Evolutionary conservation across 2,329 filamentous ascomycete species (phyloP).

Genomic region (Aschersonia sp.): DNA sequence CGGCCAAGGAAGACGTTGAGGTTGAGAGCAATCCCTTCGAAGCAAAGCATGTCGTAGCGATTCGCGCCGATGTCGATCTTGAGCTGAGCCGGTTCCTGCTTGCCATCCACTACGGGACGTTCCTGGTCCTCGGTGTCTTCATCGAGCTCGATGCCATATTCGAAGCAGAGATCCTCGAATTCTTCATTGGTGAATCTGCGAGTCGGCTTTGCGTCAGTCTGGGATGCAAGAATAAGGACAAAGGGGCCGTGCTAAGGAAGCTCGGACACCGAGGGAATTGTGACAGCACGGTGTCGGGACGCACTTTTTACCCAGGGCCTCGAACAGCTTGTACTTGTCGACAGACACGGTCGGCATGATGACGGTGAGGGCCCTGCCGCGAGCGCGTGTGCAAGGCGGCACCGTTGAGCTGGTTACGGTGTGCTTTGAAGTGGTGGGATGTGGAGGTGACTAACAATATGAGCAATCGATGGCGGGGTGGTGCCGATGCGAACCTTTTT

Average conservation of each 20-base stretch:
- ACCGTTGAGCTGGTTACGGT: slow-evolving; percentile 9
- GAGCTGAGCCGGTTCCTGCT: slow-evolving; percentile 78
- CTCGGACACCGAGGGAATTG: no score
- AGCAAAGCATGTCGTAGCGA: slow-evolving; percentile 88
- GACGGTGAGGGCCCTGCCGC: slow-evolving; percentile 8
- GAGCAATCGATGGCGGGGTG: no score
- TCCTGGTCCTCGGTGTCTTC: slow-evolving; percentile 77
- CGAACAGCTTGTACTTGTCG: slow-evolving; percentile 90
- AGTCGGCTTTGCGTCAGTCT: slow-evolving; percentile 5
- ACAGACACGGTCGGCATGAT: slow-evolving; percentile 91
- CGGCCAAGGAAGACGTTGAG: slow-evolving; percentile 86
- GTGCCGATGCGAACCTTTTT: no score
- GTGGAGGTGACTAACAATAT: no score
- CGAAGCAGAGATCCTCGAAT: slow-evolving; percentile 96
- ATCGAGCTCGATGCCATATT: slow-evolving; percentile 95
- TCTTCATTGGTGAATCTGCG: slow-evolving; percentile 75
- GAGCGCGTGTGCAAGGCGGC: no score
- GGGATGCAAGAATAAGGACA: no score
- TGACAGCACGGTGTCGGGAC: slow-evolving; percentile 9
- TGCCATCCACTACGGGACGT: slow-evolving; percentile 59
- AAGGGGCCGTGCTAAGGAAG: no score
- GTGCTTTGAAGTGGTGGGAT: not conserved
- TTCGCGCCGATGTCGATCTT: slow-evolving; percentile 98
- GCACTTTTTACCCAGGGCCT: slow-evolving; percentile 78
- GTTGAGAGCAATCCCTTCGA: slow-evolving; percentile 91